Conservation (phyloP, 2,329 filamentous ascomycete genomes). For the Hypoxylon sp. region DNA sequence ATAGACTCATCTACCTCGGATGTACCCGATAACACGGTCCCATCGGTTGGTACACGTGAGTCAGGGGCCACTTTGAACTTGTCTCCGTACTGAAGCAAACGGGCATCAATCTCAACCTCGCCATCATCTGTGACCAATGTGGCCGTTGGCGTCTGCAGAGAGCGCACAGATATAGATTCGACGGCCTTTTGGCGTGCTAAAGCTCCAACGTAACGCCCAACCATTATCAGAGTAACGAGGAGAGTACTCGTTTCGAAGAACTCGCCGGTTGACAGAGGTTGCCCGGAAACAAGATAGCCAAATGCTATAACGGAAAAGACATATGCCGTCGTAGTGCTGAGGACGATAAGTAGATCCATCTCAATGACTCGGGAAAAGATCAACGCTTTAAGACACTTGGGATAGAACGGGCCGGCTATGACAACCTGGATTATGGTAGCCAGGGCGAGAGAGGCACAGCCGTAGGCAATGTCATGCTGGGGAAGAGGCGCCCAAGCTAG, state of each 20-base stretch:
- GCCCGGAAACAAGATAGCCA: constrained; percentile 58
- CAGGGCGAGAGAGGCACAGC: constrained; percentile 70
- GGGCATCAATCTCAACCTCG: constrained; percentile 70
- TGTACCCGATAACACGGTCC: constrained; percentile 71
- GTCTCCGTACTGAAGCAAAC: constrained; percentile 80
- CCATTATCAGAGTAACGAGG: constrained; percentile 71
- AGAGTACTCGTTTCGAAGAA: constrained; percentile 75
- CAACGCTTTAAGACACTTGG: constrained; percentile 71
- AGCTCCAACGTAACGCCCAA: constrained; percentile 67
- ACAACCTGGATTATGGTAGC: constrained; percentile 76
- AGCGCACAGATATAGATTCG: constrained; percentile 68
- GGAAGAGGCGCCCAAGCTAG: constrained; percentile 76
- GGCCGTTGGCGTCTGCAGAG: constrained; percentile 71
- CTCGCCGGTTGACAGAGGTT: constrained; percentile 62
- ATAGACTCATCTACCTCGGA: constrained; percentile 83
- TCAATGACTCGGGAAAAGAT: constrained; percentile 72
- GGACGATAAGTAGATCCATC: constrained; percentile 77
- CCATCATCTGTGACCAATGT: constrained; percentile 62
- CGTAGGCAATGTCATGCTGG: constrained; percentile 63
- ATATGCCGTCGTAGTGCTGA: constrained; percentile 77
- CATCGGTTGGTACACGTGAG: constrained; percentile 75
- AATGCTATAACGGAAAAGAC: constrained; percentile 72
- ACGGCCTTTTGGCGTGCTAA: constrained; percentile 69
- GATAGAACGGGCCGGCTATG: constrained; percentile 76
- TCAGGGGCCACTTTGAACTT: constrained; percentile 74